Base-by-base conservation (phyloP, 352 stramenopile species). In the Pythium scleroteichum region DNA sequence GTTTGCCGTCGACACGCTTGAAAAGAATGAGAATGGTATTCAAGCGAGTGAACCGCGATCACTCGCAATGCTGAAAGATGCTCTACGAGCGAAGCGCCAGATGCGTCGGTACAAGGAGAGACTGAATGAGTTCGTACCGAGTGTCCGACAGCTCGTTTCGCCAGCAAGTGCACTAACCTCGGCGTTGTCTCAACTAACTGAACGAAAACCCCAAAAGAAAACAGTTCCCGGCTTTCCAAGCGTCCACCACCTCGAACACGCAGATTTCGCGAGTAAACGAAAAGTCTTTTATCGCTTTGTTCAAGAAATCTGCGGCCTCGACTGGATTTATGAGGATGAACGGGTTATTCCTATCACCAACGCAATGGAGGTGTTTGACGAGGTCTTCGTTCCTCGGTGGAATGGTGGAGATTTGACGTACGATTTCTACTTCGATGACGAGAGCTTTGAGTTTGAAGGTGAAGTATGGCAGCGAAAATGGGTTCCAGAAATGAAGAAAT, bases 341-440 rank as follows among this genome's bases (percentile, higher is more conserved):
- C 9, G 38, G 10, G 53, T 64, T 12, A 82, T 86, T 41, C 72
- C 73, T 0, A 53, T 84, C 33, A 58, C 67, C 2, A 71, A 86
- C 19, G 68, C 68, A 8, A 70, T 77, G 62, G 57, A 74, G 1
- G 65, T 84, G 8, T 86, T 86, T 46, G 49, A 68, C 12, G 40
- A 55, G 4, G 53, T 76, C 14, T 86, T 86, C 41, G 45, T 86
- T 9, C 72, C 74, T 10, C 65, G 68, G 3, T 86, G 76, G 76
- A 86, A 86, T 33, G 50, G 48, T 13, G 76, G 76, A 0, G 32
- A 74, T 29, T 47, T 86, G 38, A 78, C 72, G 5, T 82, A 79
- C 47, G 76, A 86, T 24, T 84, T 82, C 48, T 84, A 82, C 47
- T 84, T 79, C 59, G 76, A 86, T 48, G 74, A 79, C 9, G 72